These are phyloP conservation scores for Jaltomata sinuosa DNA, from an alignment of 257 asterid genomes.

Conservation along the genomic window DNA sequence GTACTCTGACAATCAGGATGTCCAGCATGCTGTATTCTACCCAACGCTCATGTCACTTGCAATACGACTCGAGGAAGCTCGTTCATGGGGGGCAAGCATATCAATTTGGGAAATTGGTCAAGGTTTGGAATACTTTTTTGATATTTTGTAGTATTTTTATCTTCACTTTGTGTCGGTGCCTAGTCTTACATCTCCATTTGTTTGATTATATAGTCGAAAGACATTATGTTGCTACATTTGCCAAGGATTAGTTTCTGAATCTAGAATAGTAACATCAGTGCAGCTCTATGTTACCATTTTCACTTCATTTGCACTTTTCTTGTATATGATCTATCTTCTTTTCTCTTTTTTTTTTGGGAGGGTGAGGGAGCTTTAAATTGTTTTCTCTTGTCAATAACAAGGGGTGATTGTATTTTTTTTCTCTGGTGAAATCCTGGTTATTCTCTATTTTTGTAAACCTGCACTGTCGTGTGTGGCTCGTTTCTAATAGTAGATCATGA, in stretches of 20 bases:
- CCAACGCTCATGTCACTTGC: constrained; percentile 68
- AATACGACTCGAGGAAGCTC: constrained; percentile 66
- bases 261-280: neutral
- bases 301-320: neutral
- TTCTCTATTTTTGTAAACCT: too few relatives aligned
- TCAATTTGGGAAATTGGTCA: constrained; percentile 98
- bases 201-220: neutral
- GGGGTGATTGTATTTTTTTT: too few relatives aligned
- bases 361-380: too few relatives aligned
- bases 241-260: neutral
- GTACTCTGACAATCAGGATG: constrained; percentile 47
- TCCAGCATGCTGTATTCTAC: constrained; percentile 75
- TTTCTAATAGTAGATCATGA: too few relatives aligned
- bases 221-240: neutral
- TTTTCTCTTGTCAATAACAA: too few relatives aligned
- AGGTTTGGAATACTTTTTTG: constrained; percentile 77
- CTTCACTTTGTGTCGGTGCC: neutral
- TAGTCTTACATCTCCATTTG: neutral
- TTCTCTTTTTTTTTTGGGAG: too few relatives aligned
- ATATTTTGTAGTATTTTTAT: constrained; percentile 34
- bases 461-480: too few relatives aligned
- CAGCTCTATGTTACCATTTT: neutral
- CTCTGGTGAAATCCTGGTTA: too few relatives aligned
- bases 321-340: too few relatives aligned
- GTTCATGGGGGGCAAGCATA: constrained; percentile 72